A percentile compares a stretch with the other conserved stretches of the same genome.
Conservation (phyloP, 352 stramenopile genomes). For the Globisporangium heterothallicum region DNA sequence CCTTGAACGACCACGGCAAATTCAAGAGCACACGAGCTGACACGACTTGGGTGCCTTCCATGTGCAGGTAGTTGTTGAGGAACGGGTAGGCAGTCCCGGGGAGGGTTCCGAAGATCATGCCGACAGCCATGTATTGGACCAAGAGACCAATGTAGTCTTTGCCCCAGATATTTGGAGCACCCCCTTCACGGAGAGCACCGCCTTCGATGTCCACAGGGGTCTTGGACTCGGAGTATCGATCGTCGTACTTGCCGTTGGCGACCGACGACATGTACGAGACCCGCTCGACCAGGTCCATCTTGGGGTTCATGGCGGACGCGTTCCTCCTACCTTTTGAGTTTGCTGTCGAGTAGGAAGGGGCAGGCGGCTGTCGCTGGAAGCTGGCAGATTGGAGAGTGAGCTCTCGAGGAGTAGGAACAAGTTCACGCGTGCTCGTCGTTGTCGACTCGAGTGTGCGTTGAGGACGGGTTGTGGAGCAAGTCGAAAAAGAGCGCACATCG, state of each 20-base stretch:
- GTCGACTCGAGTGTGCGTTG: too few relatives aligned
- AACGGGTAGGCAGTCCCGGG: slow-evolving; percentile 65
- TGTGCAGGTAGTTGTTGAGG: slow-evolving; percentile 66
- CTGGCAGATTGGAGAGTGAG: too few relatives aligned
- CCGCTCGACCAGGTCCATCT: not conserved
- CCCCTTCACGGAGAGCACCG: slow-evolving; percentile 29
- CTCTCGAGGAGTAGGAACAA: too few relatives aligned
- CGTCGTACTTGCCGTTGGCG: not conserved
- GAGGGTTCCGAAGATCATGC: slow-evolving; percentile 53
- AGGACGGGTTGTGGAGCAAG: too few relatives aligned
- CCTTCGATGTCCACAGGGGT: slow-evolving; percentile 6
- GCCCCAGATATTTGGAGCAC: slow-evolving; percentile 46
- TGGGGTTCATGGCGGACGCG: not conserved
- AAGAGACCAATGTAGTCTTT: slow-evolving; percentile 52
- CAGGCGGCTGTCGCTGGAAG: not conserved
- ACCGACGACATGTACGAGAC: not conserved
- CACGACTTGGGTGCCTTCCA: slow-evolving; percentile 61
- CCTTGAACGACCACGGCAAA: slow-evolving; percentile 61
- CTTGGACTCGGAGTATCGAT: not conserved
- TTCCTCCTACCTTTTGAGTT: not conserved
- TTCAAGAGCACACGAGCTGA: slow-evolving; percentile 54
- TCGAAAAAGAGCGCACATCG: too few relatives aligned
- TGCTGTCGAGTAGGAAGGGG: not conserved
- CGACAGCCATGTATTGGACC: slow-evolving; percentile 62
- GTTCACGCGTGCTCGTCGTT: too few relatives aligned